Evolutionary conservation across 345 rosid genomes (phyloP), one percentile per base, ranked within the genome.

Genomic region (Citrus sp.): DNA sequence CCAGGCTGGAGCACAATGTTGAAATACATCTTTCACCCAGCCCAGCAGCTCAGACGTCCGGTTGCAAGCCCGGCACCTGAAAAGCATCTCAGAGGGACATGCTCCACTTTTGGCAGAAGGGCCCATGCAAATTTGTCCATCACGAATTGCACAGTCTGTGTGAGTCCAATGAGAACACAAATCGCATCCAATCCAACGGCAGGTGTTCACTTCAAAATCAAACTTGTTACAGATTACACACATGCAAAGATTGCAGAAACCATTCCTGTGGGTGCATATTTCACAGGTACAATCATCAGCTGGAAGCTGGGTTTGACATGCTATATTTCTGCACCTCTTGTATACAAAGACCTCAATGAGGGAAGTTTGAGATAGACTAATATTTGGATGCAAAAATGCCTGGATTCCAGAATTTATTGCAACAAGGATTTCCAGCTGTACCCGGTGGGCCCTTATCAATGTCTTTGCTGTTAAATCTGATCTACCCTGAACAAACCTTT

Each of bases 131-230:
- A 97, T 93, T 85, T 90, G 94, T 67, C 90, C 94, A 55, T 97
- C 97, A 14, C 94, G 92, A 65, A 94, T 92, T 5, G 99, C 99
- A 85, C 99, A 96, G 80, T 94, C 99, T 2, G 97, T 92, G 85
- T 96, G 98, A 72, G 98, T 94, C 98, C 99, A 96, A 65, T 96
- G 99, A 74, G 97, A 92, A 76, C 98, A 96, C 81, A 96, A 79
- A 46, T 94, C 99, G 2, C 99, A 96, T n/a, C 99, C 98, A 32
- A 96, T 86, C 99, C 99, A 96, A 75, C 98, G 97, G 82, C 98
- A 94, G 5, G 99, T 92, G 81, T 96, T 94, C 75, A 92, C 97
- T 62, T 91, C 97, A 85, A 96, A 94, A 83, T 96, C 98, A 59
- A 96, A 96, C 90, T 94, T 96, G 89, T 86, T 91, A 85, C 99